Conservation (phyloP, 2,329 filamentous ascomycete species). For the Scedosporium boydii region DNA sequence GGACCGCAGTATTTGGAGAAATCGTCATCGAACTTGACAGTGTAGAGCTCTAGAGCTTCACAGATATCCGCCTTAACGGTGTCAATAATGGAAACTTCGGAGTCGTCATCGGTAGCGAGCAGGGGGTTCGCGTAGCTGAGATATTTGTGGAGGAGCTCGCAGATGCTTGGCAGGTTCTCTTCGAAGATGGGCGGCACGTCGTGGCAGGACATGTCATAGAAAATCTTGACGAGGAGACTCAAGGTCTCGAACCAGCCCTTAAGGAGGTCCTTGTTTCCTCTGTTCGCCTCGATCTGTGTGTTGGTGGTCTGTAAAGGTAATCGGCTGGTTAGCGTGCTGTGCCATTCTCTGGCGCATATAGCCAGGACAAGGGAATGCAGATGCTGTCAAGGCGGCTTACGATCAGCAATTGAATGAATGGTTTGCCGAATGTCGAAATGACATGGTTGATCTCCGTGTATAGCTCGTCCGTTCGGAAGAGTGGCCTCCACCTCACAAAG, state of each 20-base stretch:
- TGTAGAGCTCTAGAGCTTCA: conserved; percentile 79
- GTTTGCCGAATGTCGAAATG: conserved; percentile 68
- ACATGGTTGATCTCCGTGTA: conserved; percentile 97
- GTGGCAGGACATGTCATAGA: conserved; percentile 96
- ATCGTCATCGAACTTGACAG: conserved; percentile 91
- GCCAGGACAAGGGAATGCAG: not conserved
- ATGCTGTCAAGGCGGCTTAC: conserved; percentile 31
- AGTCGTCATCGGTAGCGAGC: conserved; percentile 78
- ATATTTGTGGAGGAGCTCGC: conserved; percentile 81
- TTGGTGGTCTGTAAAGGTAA: conserved; percentile 47
- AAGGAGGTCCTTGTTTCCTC: conserved; percentile 63
- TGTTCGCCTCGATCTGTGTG: conserved; percentile 62
- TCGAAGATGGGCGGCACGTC: conserved; percentile 93
- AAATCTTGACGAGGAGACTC: conserved; percentile 80
- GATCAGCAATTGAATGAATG: conserved; percentile 72
- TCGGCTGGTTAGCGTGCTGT: not conserved
- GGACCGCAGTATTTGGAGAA: conserved; percentile 71
- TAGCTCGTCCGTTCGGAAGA: conserved; percentile 86
- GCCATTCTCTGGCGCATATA: not conserved
- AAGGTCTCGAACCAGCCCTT: conserved; percentile 75
- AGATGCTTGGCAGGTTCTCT: conserved; percentile 70
- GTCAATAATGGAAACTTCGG: conserved; percentile 75
- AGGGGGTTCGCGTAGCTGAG: conserved; percentile 79
- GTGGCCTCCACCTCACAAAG: conserved; percentile 88
- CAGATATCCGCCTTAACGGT: conserved; percentile 90